Percentiles rank a stretch among this genome's conserved stretches.
Conservation (phyloP, 1,284 basidiomycete species). For the Pseudozyma thailandica region DNA sequence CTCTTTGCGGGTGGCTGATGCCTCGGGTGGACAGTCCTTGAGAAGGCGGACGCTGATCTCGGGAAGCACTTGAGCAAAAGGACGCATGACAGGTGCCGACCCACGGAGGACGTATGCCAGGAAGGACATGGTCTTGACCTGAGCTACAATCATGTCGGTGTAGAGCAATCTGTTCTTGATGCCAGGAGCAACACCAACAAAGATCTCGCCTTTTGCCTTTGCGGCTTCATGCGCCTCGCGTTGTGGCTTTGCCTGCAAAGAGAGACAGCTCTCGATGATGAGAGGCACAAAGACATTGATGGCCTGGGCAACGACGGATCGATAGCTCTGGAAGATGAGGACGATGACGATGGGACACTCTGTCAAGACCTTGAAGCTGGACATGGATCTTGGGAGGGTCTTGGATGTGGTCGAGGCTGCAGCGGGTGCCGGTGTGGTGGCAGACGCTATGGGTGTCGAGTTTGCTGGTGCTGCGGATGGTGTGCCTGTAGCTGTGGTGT, state of each 20-base stretch:
- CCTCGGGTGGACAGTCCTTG: slow-evolving; percentile 91
- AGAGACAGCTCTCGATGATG: slow-evolving; percentile 66
- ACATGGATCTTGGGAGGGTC: slow-evolving; percentile 57
- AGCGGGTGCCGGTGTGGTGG: slow-evolving; percentile 11
- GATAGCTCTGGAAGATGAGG: slow-evolving; percentile 85
- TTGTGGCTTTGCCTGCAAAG: slow-evolving; percentile 81
- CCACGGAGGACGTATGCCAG: slow-evolving; percentile 89
- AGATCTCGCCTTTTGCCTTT: slow-evolving; percentile 80
- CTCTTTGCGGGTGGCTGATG: slow-evolving; percentile 80
- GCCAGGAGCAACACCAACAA: slow-evolving; percentile 81
- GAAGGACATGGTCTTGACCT: slow-evolving; percentile 88
- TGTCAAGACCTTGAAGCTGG: slow-evolving; percentile 91
- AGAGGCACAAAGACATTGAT: slow-evolving; percentile 79
- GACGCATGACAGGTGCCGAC: slow-evolving; percentile 76
- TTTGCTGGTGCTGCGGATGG: slow-evolving; percentile 11
- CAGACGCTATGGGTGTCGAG: slow-evolving; percentile 13
- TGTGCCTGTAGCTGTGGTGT: background rate
- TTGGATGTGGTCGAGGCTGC: slow-evolving; percentile 31
- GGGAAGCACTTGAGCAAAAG: slow-evolving; percentile 84
- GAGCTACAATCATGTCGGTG: slow-evolving; percentile 87
- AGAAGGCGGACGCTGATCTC: slow-evolving; percentile 84
- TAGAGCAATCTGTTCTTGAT: slow-evolving; percentile 81
- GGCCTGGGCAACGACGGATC: slow-evolving; percentile 75
- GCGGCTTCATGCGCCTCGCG: slow-evolving; percentile 81
- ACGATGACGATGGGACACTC: slow-evolving; percentile 95